A percentile compares a stretch with the other conserved stretches of the same genome.
These are phyloP conservation scores for rapeseed (Brassica napus) DNA, from an alignment of 345 rosid genomes.

Conservation along the genomic window Da-Ae NC_063442.1:4071501-4072000, in stretches of 20 bases:
- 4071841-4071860: slow-evolving; percentile 89
- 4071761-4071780: slow-evolving; percentile 39
- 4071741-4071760: slow-evolving; percentile 57
- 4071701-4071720: slow-evolving; percentile 76
- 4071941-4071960: slow-evolving; percentile 32
- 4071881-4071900: slow-evolving; percentile 77
- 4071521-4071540: slow-evolving; percentile 83
- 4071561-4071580: slow-evolving; percentile 84
- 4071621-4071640: neutral
- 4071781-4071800: neutral
- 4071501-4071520: slow-evolving; percentile 82
- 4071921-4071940: slow-evolving; percentile 31
- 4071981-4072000: slow-evolving; percentile 27
- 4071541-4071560: slow-evolving; percentile 72
- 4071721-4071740: slow-evolving; percentile 87
- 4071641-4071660: neutral
- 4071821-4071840: slow-evolving; percentile 26
- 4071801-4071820: neutral
- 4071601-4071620: slow-evolving; percentile 48
- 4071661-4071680: neutral
- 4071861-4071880: slow-evolving; percentile 81
- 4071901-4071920: slow-evolving; percentile 40
- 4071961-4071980: slow-evolving; percentile 33
- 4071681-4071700: slow-evolving; percentile 62
- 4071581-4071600: slow-evolving; percentile 98